phyloP scores from a whole-genome alignment of 1,139 yeast species.

The Yamadazyma triangularis region DNA sequence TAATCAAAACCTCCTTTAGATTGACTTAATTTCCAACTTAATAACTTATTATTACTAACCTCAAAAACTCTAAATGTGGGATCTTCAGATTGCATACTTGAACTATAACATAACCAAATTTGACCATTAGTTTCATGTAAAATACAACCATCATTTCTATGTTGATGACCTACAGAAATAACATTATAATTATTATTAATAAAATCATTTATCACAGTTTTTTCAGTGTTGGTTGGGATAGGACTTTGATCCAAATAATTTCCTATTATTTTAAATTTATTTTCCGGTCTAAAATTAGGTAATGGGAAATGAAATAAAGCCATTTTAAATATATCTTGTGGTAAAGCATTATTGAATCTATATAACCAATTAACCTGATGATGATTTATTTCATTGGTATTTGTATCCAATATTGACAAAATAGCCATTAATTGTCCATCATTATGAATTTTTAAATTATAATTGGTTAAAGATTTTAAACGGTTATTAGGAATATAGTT shows the following conservation, averaged over 20 bases:
- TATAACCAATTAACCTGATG: constrained; percentile 29
- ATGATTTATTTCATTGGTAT: constrained; percentile 22
- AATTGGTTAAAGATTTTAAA: constrained; percentile 30
- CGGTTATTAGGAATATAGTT: constrained; percentile 15
- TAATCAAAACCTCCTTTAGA: constrained; percentile 28
- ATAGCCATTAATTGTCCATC: constrained; percentile 18
- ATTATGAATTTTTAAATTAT: constrained; percentile 22
- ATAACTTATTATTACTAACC: constrained; percentile 18
- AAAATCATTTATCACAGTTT: constrained; percentile 33
- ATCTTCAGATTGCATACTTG: constrained; percentile 26
- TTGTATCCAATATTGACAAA: constrained; percentile 33
- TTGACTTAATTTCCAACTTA: constrained; percentile 40
- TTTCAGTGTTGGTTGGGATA: constrained; percentile 30
- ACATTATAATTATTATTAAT: constrained; percentile 36
- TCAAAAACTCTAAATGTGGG: constrained; percentile 36
- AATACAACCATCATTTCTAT: constrained; percentile 52
- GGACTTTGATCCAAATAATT: constrained; percentile 43
- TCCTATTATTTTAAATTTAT: constrained; percentile 46
- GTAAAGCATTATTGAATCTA: constrained; percentile 14
- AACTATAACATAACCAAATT: constrained; percentile 40
- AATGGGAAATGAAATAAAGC: constrained; percentile 50
- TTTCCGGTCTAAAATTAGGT: constrained; percentile 48
- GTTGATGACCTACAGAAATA: constrained; percentile 52
- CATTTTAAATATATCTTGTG: constrained; percentile 21
- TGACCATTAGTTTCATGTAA: constrained; percentile 13